Percentiles rank a stretch among this genome's conserved stretches.
phyloP scores from a whole-genome alignment of 176 grass and related monocot genomes.

The Alopecurus myosuroides region DNA sequence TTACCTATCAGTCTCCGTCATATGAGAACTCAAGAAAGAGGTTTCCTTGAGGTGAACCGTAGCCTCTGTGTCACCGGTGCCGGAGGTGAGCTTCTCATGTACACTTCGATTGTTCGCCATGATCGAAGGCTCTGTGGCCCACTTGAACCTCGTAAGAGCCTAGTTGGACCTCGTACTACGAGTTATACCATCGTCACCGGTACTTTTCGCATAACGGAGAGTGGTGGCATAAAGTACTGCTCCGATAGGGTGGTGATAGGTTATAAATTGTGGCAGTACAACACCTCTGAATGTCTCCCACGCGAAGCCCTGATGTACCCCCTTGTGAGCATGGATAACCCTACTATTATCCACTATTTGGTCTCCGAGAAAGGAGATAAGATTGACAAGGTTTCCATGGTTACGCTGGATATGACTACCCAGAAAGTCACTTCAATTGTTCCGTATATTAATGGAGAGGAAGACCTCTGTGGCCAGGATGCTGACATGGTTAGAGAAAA shows the following conservation, averaged over 20 bases:
- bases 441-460: not conserved
- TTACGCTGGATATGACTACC: not conserved
- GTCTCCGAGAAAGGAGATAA: not conserved
- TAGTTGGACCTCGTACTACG: no score
- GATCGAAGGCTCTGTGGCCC: not conserved
- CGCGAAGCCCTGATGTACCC: not conserved
- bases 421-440: not conserved
- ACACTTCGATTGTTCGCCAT: not conserved
- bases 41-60: not conserved
- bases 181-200: not conserved
- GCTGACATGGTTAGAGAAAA: not conserved
- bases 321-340: not conserved
- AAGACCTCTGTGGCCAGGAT: not conserved
- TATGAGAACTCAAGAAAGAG: not conserved
- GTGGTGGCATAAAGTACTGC: not conserved
- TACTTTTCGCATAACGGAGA: not conserved
- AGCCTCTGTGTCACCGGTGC: not conserved
- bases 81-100: not conserved
- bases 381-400: not conserved
- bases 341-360: not conserved
- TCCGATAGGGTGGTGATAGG: fast-evolving
- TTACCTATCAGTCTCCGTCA: not conserved
- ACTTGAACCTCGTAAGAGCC: not conserved
- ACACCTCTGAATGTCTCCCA: not conserved
- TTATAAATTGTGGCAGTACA: not conserved